Evolutionary conservation across 2,329 filamentous ascomycete genomes (phyloP), one percentile per base, ranked within the genome.

Genomic region (Botrytis galanthina): DNA sequence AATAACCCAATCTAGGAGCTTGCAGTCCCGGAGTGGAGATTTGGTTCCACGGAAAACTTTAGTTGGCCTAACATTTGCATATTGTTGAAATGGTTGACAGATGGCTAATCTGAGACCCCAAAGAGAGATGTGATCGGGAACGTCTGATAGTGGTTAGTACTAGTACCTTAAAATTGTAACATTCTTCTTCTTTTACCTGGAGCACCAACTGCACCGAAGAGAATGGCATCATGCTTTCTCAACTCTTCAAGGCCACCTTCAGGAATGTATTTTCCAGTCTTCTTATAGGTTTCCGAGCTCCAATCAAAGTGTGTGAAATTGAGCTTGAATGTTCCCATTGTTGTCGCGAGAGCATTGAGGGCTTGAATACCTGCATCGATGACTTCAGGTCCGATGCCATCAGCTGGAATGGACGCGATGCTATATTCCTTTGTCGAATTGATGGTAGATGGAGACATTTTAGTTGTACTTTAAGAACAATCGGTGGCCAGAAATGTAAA

Each of bases 111-210:
- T 87, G 22, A 92, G 84, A 42, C 85, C 84, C 90, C 90, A 91
- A 32, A 92, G 87, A 0, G 88, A 90, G 76, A 91, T 89, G 76
- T 91, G 89, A 76, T 91, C 90, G 0, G 90, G 89, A 0, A 91
- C 88, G 70, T 89, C 86, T 81, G 84, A 57, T 57, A 16, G 14
- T 57, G 14, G 2, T 57, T 57, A 57, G 51, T 29, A 9, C n/a
- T 32, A 29, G 51, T 29, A 3, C 3, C n/a, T 57, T 72, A 18
- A 51, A 32, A 42, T n/a, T 37, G 2, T 26, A 5, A 1, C 9
- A 16, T 62, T 12, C 10, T 2, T 48, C 37, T 12, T 63, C 22
- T 26, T 51, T 63, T 82, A 86, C 85, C 83, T 70, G 87, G 87
- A 78, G 84, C 87, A 26, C 88, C 88, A 2, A 90, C 88, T 3